Evolutionary conservation across 805 yeast species (phyloP).

Genomic region (Metschnikowia noctiluminum): DNA sequence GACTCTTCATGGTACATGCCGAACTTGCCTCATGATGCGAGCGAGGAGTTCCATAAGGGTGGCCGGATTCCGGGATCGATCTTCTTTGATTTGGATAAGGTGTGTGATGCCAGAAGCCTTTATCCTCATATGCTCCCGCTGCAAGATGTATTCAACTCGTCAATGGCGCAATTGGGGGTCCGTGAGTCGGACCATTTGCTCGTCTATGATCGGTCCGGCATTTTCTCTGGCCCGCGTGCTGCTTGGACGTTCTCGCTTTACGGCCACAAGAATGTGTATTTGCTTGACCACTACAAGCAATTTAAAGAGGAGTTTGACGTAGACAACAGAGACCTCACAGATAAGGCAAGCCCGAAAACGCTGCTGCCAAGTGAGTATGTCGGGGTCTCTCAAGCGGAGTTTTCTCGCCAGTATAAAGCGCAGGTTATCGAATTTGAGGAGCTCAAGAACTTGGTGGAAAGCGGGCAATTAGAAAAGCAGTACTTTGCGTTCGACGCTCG

Average conservation of each 20-base stretch:
- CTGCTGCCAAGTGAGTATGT: conserved; percentile 13
- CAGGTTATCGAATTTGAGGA: conserved; percentile 69
- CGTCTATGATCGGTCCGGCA: conserved; percentile 81
- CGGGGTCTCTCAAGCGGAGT: conserved; percentile 23
- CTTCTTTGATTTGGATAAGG: conserved; percentile 19
- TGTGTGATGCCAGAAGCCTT: conserved; percentile 42
- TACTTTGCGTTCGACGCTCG: conserved; percentile 80
- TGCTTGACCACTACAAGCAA: conserved; percentile 65
- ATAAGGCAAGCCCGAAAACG: conserved; percentile 13
- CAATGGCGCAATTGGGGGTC: conserved; percentile 56
- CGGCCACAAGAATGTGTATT: conserved; percentile 66
- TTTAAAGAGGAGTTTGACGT: conserved; percentile 46
- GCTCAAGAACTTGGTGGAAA: conserved; percentile 53
- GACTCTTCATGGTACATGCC: conserved; percentile 97
- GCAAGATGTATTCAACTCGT: conserved; percentile 48
- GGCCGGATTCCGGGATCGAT: conserved; percentile 44
- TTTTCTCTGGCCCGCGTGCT: conserved; percentile 85
- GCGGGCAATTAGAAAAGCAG: conserved; percentile 40
- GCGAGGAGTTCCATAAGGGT: conserved; percentile 48
- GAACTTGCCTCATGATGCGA: conserved; percentile 57
- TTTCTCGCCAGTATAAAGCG: conserved; percentile 31
- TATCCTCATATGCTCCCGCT: conserved; percentile 93
- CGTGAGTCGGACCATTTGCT: conserved; percentile 56
- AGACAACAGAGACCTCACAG: conserved; percentile 9
- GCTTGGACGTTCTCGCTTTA: conserved; percentile 85